A percentile compares a stretch with the other conserved stretches of the same genome.
phyloP scores from a whole-genome alignment of 495 filamentous ascomycete species.

The Penicillium diatomitis region DNA sequence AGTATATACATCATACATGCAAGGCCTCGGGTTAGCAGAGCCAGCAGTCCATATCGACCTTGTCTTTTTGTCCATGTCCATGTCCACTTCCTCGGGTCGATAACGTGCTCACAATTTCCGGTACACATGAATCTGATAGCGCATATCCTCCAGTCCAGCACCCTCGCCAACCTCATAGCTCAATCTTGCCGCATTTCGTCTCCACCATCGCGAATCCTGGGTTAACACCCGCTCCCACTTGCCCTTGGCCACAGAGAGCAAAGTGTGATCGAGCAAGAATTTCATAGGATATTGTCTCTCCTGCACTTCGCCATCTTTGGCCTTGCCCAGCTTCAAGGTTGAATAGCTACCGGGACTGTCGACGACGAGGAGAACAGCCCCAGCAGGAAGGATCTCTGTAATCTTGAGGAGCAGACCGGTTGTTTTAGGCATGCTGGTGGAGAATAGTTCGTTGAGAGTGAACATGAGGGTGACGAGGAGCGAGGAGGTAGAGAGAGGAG shows the following conservation, averaged over 20 bases:
- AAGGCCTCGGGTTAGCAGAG: too few species aligned
- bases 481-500: conserved; percentile 13
- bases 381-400: conserved; percentile 42
- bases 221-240: conserved; percentile 64
- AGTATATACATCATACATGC: too few species aligned
- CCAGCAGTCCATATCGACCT: too few species aligned
- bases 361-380: conserved; percentile 70
- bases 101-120: conserved; percentile 20
- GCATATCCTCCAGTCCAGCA: conserved; percentile 74
- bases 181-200: conserved; percentile 51
- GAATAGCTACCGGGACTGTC: conserved; percentile 93
- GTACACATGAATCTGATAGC: conserved; percentile 86
- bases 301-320: conserved; percentile 17
- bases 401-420: conserved; percentile 64
- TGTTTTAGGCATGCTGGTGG: conserved; percentile 59
- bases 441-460: conserved; percentile 94
- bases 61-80: neutral
- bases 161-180: conserved; percentile 64
- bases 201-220: conserved; percentile 78
- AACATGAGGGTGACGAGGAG: conserved; percentile 77
- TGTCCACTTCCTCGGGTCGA: neutral
- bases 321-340: conserved; percentile 54
- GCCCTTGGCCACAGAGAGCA: conserved; percentile 45
- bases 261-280: conserved; percentile 78
- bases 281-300: conserved; percentile 84